Conservation (phyloP, 176 grass and related monocot genomes). For the Juncus effusus region DNA sequence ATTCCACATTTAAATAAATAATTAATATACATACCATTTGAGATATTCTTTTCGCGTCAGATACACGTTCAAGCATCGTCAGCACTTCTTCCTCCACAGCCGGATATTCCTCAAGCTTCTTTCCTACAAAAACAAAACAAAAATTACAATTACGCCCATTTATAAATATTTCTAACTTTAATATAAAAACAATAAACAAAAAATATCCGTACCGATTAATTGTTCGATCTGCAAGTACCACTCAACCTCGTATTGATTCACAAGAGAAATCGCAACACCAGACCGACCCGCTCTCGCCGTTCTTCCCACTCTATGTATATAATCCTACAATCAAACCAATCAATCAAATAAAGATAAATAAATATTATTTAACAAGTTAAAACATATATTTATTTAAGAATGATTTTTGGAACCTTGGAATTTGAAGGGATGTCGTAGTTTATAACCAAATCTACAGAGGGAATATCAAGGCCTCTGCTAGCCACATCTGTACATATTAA, state of each 20-base stretch:
- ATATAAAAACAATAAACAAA: neutral
- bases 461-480: constrained; percentile 93
- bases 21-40: constrained; percentile 39
- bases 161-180: neutral
- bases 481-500: constrained; percentile 90
- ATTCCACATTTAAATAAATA: constrained; percentile 1
- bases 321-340: constrained; percentile 56
- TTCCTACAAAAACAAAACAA: constrained; percentile 35
- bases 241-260: constrained; percentile 83
- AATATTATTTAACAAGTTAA: constrained; percentile 9
- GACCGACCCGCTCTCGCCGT: constrained; percentile 83
- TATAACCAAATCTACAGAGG: constrained; percentile 81
- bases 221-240: constrained; percentile 73
- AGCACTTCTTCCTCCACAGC: constrained; percentile 49
- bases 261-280: constrained; percentile 79
- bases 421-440: constrained; percentile 94
- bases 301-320: constrained; percentile 93
- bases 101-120: constrained; percentile 40
- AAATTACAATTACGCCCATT: neutral
- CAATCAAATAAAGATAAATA: constrained; percentile 5
- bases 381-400: neutral
- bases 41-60: constrained; percentile 63
- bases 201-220: constrained; percentile 50
- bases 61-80: constrained; percentile 51
- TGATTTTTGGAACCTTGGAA: constrained; percentile 51